Evolutionary conservation across 2,329 filamentous ascomycete species (phyloP).

Genomic region (Pestalotiopsis sp.): DNA sequence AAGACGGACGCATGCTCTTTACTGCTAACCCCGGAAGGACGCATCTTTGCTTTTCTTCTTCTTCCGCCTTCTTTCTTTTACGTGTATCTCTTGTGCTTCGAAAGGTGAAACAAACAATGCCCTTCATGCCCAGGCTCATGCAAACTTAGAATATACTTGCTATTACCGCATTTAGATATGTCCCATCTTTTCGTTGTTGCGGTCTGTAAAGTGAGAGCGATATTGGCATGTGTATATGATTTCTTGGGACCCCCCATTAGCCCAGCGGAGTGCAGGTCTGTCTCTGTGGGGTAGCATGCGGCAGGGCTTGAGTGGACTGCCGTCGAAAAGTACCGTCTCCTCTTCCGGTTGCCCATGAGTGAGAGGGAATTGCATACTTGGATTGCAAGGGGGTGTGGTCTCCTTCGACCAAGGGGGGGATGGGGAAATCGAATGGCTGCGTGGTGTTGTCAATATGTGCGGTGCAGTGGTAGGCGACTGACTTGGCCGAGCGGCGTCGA

Average conservation of each 20-base stretch:
- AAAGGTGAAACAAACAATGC: not conserved
- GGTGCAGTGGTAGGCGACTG: not conserved
- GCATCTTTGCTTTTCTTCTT: not conserved
- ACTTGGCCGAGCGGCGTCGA: not conserved
- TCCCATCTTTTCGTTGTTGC: not conserved
- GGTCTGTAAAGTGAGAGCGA: not conserved
- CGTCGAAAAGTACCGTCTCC: conserved; percentile 1
- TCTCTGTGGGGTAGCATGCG: conserved; percentile 3
- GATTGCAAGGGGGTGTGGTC: not conserved
- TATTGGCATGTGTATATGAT: not conserved
- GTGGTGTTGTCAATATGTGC: not conserved
- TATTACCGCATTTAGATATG: not conserved
- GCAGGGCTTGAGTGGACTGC: not conserved
- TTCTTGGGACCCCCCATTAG: not conserved
- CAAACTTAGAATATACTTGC: not conserved
- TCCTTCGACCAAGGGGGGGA: not conserved
- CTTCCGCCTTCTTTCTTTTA: not conserved
- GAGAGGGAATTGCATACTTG: not conserved
- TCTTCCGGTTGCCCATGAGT: not conserved
- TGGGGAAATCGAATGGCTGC: not conserved
- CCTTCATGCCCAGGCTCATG: not conserved
- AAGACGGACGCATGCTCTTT: not conserved
- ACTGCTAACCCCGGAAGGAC: not conserved
- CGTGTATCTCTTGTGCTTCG: not conserved
- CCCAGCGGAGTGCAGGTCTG: not conserved